Conservation (phyloP, 805 yeast species). For the Yamadazyma takamatsuzukensis region DNA sequence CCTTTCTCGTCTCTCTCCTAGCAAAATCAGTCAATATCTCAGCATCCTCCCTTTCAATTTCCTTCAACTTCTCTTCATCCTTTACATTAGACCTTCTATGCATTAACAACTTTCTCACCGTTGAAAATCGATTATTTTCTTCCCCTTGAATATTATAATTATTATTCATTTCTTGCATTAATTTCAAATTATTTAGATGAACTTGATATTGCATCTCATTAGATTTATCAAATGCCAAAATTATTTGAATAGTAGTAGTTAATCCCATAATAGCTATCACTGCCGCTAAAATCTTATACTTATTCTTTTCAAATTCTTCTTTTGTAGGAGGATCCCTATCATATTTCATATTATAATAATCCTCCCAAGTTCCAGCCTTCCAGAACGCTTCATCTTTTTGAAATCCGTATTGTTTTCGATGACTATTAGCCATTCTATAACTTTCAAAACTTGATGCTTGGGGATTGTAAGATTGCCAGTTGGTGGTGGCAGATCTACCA, state of each 20-base stretch:
- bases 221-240: constrained; percentile 33
- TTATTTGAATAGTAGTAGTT: constrained; percentile 30
- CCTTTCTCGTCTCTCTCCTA: no score
- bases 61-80: constrained; percentile 15
- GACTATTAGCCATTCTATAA: constrained; percentile 35
- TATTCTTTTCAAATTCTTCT: constrained; percentile 40
- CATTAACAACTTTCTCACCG: constrained; percentile 31
- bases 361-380: constrained; percentile 67
- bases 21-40: constrained; percentile 32
- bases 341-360: constrained; percentile 44
- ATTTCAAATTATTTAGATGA: constrained; percentile 23
- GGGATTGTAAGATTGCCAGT: constrained; percentile 18
- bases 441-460: constrained; percentile 24
- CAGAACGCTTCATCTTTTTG: constrained; percentile 45
- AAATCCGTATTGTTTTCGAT: constrained; percentile 28
- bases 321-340: constrained; percentile 36
- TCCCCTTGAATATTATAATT: constrained; percentile 26
- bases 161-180: constrained; percentile 25
- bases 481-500: constrained; percentile 21
- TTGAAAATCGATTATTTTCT: constrained; percentile 22
- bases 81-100: constrained; percentile 27
- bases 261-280: constrained; percentile 31
- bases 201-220: constrained; percentile 25
- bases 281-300: constrained; percentile 36
- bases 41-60: constrained; percentile 22